Evolutionary conservation across 2,329 filamentous ascomycete species (phyloP).

Genomic region (Scleromitrula shiraiana): DNA sequence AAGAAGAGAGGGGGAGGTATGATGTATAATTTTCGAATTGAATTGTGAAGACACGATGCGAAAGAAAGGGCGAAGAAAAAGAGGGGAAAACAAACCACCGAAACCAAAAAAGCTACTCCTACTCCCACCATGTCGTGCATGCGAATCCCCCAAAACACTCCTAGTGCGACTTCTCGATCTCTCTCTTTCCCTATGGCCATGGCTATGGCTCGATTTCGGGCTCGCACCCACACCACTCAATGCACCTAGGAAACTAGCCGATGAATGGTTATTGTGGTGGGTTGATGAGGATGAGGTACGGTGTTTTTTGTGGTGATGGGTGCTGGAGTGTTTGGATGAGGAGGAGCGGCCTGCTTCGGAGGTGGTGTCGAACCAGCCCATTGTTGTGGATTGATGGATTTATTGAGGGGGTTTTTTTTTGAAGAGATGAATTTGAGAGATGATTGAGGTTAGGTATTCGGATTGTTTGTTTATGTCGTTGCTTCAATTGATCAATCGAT

Average conservation of each 20-base stretch:
- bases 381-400: no score
- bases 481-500: no score
- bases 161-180: constrained; percentile 31
- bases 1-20: no score
- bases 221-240: not conserved
- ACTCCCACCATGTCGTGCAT: constrained; percentile 36
- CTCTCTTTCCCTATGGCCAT: no score
- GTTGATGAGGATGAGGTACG: constrained; percentile 12
- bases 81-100: not conserved
- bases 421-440: no score
- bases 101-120: constrained; percentile 34
- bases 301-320: constrained; percentile 26
- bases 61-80: not conserved
- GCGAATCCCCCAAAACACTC: constrained; percentile 34
- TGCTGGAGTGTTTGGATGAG: constrained; percentile 19
- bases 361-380: constrained; percentile 40
- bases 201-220: constrained; percentile 10
- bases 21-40: no score
- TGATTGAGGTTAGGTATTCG: no score
- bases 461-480: no score
- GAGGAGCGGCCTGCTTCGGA: constrained; percentile 26
- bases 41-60: not conserved
- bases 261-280: constrained; percentile 1
- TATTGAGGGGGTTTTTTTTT: no score
- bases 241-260: constrained; percentile 2